Conservation (phyloP, 495 filamentous ascomycete species). For the Hypoxylon perforatum region DNA sequence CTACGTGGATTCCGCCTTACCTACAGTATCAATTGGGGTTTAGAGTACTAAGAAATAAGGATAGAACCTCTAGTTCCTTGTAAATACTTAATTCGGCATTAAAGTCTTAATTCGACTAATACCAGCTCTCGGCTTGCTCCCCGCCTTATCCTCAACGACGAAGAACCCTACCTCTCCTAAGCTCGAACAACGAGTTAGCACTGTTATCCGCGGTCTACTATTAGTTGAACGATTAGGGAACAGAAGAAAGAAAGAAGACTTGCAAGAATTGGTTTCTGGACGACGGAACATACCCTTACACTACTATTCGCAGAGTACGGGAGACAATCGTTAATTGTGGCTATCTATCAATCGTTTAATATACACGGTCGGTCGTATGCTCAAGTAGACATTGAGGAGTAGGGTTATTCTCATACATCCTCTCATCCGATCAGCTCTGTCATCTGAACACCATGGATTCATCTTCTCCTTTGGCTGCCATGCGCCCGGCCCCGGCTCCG, state of each 20-base stretch:
- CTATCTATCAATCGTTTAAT: conserved; percentile 27
- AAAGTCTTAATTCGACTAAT: conserved; percentile 19
- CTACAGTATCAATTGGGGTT: too few species aligned
- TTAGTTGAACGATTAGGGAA: conserved; percentile 23
- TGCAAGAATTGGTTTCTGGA: conserved; percentile 1
- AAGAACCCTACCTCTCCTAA: conserved; percentile 14
- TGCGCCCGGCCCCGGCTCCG: conserved; percentile 81
- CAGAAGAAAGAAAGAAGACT: background rate
- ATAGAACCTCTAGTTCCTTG: conserved; percentile 18
- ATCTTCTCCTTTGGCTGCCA: conserved; percentile 92
- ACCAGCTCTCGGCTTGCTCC: background rate
- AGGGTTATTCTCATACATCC: conserved; percentile 37
- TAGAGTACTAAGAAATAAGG: conserved; percentile 11
- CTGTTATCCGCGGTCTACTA: conserved; percentile 17
- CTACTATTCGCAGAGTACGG: conserved; percentile 15
- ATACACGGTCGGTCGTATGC: conserved; percentile 29
- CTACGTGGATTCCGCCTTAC: too few species aligned
- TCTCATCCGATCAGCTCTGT: conserved; percentile 7
- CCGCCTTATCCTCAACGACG: background rate
- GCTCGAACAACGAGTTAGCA: conserved; percentile 8
- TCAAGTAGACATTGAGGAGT: conserved; percentile 32
- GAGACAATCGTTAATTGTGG: conserved; percentile 37
- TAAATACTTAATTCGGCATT: conserved; percentile 20
- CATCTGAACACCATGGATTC: conserved; percentile 73
- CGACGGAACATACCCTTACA: conserved; percentile 1